A percentile compares a stretch with the other conserved stretches of the same genome.
These are phyloP conservation scores for Vicia sativa DNA, from an alignment of 306 rosid genomes.

Conservation along the genomic window DNA sequence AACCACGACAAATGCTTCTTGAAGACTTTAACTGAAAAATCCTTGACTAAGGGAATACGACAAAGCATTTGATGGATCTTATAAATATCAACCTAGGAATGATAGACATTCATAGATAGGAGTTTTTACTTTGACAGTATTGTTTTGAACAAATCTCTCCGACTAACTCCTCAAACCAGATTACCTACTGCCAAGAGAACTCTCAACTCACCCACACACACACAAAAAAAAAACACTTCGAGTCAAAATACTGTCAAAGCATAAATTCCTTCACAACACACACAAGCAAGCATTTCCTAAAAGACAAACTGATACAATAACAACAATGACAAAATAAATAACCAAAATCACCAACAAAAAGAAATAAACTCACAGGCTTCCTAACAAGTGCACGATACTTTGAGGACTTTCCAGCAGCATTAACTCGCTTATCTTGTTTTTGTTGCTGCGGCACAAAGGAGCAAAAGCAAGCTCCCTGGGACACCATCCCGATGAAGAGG, in stretches of 20 bases:
- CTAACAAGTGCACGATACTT: conserved; percentile 58
- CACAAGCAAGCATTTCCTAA: conserved; percentile 2
- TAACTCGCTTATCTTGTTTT: background rate
- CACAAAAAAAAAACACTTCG: background rate
- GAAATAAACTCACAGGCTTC: conserved; percentile 64
- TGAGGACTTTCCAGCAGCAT: conserved; percentile 51
- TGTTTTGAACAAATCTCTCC: background rate
- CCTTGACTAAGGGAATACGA: background rate
- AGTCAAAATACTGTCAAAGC: conserved; percentile 16
- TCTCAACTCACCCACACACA: background rate
- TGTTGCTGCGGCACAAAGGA: conserved; percentile 42
- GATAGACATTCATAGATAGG: background rate
- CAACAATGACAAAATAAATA: background rate
- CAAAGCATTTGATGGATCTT: background rate
- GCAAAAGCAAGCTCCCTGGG: conserved; percentile 63
- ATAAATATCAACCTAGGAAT: background rate
- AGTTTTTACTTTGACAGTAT: background rate
- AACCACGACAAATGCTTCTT: background rate
- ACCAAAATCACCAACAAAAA: conserved; percentile 9
- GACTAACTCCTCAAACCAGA: background rate
- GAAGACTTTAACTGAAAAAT: background rate
- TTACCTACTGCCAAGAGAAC: background rate
- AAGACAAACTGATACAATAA: background rate
- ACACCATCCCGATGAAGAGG: conserved; percentile 51
- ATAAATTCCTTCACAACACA: conserved; percentile 11